These are phyloP conservation scores for Lentinula lateritia DNA, from an alignment of 768 basidiomycete genomes.

Conservation along the genomic window DNA sequence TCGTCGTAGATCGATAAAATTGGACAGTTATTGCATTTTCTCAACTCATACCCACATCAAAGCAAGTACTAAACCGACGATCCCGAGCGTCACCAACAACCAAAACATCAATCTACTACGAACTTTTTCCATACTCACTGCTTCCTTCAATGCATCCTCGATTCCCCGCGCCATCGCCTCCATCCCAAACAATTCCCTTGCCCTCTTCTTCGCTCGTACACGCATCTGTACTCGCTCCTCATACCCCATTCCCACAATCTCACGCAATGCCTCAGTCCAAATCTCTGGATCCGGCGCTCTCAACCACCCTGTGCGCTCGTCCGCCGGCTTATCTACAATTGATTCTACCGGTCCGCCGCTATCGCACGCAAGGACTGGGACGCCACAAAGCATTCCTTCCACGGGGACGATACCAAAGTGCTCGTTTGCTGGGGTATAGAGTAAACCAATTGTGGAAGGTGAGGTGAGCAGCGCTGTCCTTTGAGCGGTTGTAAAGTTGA, in stretches of 20 bases:
- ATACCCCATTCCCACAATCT: slow-evolving; percentile 44
- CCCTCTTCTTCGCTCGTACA: slow-evolving; percentile 53
- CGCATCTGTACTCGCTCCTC: slow-evolving; percentile 44
- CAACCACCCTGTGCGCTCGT: slow-evolving; percentile 74
- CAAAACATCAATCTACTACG: slow-evolving; percentile 1
- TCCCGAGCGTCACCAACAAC: slow-evolving; percentile 6
- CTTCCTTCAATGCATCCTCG: slow-evolving; percentile 49
- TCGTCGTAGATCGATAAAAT: too few species aligned
- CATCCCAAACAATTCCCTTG: slow-evolving; percentile 66
- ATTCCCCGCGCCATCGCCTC: slow-evolving; percentile 63
- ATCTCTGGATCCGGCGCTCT: slow-evolving; percentile 49
- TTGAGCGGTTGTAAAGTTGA: slow-evolving; percentile 85
- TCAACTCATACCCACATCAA: neutral
- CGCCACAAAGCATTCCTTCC: slow-evolving; percentile 88
- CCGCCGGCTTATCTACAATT: slow-evolving; percentile 32
- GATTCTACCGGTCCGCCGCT: slow-evolving; percentile 92
- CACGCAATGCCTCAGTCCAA: slow-evolving; percentile 68
- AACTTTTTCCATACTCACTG: slow-evolving; percentile 49
- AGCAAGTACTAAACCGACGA: neutral
- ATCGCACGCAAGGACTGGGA: slow-evolving; percentile 85
- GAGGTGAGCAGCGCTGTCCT: slow-evolving; percentile 75
- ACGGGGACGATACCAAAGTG: slow-evolving; percentile 97
- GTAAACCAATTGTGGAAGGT: slow-evolving; percentile 60
- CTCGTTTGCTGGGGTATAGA: slow-evolving; percentile 94
- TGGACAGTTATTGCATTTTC: too few species aligned